Evolutionary conservation across 163 green algal genomes (phyloP).

Genomic region (Chlorella variabilis): DNA sequence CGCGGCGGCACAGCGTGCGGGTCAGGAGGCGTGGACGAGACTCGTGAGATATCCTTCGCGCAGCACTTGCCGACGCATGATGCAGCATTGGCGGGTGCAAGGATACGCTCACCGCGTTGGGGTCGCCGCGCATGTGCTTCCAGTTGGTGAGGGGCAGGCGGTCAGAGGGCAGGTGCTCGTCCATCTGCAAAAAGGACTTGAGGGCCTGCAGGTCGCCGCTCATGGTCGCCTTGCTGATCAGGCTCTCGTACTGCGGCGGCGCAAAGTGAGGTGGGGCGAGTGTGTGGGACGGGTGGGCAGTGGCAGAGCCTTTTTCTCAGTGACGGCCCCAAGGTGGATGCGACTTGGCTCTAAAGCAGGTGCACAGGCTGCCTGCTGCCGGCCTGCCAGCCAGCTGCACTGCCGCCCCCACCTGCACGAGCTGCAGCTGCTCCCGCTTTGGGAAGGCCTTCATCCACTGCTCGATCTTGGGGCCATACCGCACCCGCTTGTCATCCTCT

Average conservation of each 20-base stretch:
- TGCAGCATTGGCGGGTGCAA: no score
- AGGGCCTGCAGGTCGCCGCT: not conserved
- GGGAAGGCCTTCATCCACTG: not conserved
- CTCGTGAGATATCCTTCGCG: no score
- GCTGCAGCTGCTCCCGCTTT: not conserved
- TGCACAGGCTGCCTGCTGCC: no score
- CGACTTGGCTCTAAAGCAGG: no score
- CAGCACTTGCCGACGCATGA: no score
- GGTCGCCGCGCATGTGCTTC: not conserved
- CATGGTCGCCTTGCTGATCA: not conserved
- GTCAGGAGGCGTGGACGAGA: no score
- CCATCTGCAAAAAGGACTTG: not conserved
- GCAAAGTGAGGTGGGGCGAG: no score
- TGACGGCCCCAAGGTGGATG: no score
- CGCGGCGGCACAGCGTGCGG: no score
- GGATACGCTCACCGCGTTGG: not conserved
- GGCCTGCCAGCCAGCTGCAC: no score
- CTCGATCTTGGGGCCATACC: not conserved
- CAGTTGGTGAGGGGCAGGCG: constrained; percentile 1
- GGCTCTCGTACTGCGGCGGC: not conserved
- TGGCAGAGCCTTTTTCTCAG: no score
- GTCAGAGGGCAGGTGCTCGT: not conserved
- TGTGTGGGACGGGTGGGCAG: no score
- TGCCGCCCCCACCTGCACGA: not conserved
- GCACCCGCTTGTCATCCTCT: not conserved